Percentiles rank a stretch among this genome's conserved stretches.
Conservation (phyloP, 2,329 filamentous ascomycete species). For the Simplicillium aogashimaense region DNA sequence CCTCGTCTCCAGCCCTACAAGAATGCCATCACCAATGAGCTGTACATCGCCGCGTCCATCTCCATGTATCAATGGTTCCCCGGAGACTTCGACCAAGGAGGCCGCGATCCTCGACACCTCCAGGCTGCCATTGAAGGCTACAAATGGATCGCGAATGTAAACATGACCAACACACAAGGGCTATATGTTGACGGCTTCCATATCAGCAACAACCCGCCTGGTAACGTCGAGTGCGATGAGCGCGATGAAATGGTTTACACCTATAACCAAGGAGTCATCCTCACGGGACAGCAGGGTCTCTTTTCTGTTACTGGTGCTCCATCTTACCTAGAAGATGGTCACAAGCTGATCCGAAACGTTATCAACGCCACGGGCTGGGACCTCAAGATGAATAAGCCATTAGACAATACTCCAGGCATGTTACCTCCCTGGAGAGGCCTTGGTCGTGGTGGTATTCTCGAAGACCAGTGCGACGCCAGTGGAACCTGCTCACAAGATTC, state of each 20-base stretch:
- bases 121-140: constrained; percentile 69
- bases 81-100: constrained; percentile 61
- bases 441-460: constrained; percentile 69
- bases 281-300: constrained; percentile 71
- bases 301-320: constrained; percentile 69
- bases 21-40: constrained; percentile 90
- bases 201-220: constrained; percentile 50
- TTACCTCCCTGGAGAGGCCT: constrained; percentile 60
- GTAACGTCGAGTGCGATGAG: constrained; percentile 65
- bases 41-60: constrained; percentile 76
- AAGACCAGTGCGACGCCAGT: constrained; percentile 71
- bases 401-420: constrained; percentile 27
- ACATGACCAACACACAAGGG: constrained; percentile 69
- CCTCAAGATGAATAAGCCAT: constrained; percentile 27
- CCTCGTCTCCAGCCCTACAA: constrained; percentile 76
- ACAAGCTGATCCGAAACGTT: constrained; percentile 63
- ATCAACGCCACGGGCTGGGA: constrained; percentile 73
- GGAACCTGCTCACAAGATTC: constrained; percentile 71
- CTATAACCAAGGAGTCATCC: constrained; percentile 88
- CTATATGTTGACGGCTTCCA: constrained; percentile 86
- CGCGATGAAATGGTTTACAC: constrained; percentile 88
- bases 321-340: constrained; percentile 67
- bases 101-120: constrained; percentile 54
- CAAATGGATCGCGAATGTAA: constrained; percentile 65
- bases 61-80: constrained; percentile 87